Percentiles rank a stretch among this genome's conserved stretches.
Conservation (phyloP, 257 asterid species). For the Craterostigma plantagineum region DNA sequence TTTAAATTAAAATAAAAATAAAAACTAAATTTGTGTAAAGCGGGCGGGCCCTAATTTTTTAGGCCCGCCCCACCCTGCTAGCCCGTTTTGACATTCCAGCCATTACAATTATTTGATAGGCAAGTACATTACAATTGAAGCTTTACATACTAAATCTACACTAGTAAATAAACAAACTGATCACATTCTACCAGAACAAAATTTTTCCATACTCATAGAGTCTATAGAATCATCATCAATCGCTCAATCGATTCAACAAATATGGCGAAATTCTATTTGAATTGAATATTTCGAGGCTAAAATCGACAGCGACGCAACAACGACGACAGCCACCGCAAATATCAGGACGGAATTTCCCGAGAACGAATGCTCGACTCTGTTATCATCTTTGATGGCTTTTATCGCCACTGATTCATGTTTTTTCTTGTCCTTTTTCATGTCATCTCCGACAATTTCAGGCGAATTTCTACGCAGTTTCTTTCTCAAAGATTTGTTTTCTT, state of each 20-base stretch:
- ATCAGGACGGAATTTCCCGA: no score
- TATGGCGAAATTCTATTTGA: constrained; percentile 6
- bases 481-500: constrained; percentile 53
- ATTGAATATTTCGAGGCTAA: constrained; percentile 22
- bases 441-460: constrained; percentile 8
- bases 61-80: no score
- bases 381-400: no score
- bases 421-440: constrained; percentile 9
- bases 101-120: no score
- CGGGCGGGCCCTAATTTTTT: no score
- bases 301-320: constrained; percentile 25
- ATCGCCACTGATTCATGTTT: no score
- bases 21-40: no score
- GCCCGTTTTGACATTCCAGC: no score
- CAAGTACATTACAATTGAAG: no score
- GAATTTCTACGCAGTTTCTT: constrained; percentile 19
- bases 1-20: no score
- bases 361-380: no score
- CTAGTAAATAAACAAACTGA: background rate
- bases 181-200: constrained; percentile 5
- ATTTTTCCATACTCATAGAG: background rate
- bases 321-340: constrained; percentile 15
- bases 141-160: no score
- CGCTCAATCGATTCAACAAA: constrained; percentile 10
- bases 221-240: background rate